phyloP scores from a whole-genome alignment of 2,329 filamentous ascomycete genomes.

The Chrysoporthe puriensis region DNA sequence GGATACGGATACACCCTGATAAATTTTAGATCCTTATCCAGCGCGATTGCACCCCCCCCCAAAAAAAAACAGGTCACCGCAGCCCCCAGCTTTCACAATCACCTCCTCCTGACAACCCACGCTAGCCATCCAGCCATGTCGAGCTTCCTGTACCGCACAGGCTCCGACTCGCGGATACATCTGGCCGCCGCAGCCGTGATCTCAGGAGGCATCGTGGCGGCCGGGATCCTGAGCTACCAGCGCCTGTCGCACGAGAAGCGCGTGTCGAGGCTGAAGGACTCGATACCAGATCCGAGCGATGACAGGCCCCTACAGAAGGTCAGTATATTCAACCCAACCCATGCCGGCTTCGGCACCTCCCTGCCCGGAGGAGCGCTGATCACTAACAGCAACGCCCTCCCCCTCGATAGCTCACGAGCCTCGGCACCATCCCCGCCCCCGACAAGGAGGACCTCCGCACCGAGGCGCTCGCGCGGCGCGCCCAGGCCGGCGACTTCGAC shows the following conservation, averaged over 20 bases:
- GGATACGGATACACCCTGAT: too few relatives aligned
- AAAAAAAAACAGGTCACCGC: too few relatives aligned
- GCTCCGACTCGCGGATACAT: slow-evolving; percentile 58
- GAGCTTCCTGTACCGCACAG: slow-evolving; percentile 48
- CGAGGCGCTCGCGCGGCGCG: slow-evolving; percentile 60
- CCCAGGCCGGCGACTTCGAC: slow-evolving; percentile 66
- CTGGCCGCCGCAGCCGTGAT: slow-evolving; percentile 72
- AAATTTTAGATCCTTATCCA: too few relatives aligned
- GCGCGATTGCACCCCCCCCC: too few relatives aligned
- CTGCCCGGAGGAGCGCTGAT: slow-evolving; percentile 22
- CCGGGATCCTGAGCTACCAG: slow-evolving; percentile 66
- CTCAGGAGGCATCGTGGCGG: slow-evolving; percentile 63
- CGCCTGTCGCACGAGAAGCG: slow-evolving; percentile 58
- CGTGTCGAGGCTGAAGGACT: slow-evolving; percentile 61
- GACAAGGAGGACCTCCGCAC: slow-evolving; percentile 67
- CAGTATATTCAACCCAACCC: slow-evolving; percentile 22
- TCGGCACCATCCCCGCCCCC: slow-evolving; percentile 52
- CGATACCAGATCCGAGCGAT: slow-evolving; percentile 53
- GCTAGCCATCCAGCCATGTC: slow-evolving; percentile 39
- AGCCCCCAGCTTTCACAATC: too few relatives aligned
- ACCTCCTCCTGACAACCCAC: neutral
- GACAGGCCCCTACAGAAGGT: slow-evolving; percentile 44
- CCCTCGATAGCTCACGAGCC: slow-evolving; percentile 55
- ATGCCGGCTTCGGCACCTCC: neutral
- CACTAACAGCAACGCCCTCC: slow-evolving; percentile 27